These are phyloP conservation scores for Mycena latifolia DNA, from an alignment of 768 basidiomycete genomes.

Conservation along the genomic window DNA sequence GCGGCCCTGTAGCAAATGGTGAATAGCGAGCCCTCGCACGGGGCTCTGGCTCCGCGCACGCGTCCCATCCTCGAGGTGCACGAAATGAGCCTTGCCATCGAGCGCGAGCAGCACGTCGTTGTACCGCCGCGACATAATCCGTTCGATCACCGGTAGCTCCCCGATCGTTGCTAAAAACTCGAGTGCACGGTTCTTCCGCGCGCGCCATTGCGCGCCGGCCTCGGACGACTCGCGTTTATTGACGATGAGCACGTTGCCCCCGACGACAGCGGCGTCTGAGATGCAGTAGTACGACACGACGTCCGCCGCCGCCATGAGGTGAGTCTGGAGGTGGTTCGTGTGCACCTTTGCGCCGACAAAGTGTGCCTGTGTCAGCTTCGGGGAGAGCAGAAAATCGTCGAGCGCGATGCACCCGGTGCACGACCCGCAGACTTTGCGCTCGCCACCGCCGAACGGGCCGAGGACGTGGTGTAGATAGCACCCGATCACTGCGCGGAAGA, in stretches of 20 bases:
- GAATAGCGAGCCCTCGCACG: conserved; percentile 25
- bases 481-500: conserved; percentile 36
- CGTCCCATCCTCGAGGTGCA: conserved; percentile 30
- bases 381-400: conserved; percentile 32
- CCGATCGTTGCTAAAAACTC: conserved; percentile 31
- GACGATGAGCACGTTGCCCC: conserved; percentile 29
- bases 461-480: conserved; percentile 34
- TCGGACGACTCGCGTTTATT: conserved; percentile 21
- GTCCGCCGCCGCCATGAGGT: conserved; percentile 19
- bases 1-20: conserved; percentile 32
- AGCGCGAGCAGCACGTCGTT: conserved; percentile 33
- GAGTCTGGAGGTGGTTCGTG: conserved; percentile 31
- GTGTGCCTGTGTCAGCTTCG: conserved; percentile 33
- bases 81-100: conserved; percentile 31
- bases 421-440: conserved; percentile 19
- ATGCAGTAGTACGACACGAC: conserved; percentile 26
- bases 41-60: conserved; percentile 20
- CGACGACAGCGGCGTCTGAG: conserved; percentile 26
- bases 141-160: conserved; percentile 25
- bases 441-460: conserved; percentile 15
- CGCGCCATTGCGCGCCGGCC: conserved; percentile 17
- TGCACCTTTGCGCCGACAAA: conserved; percentile 29
- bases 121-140: conserved; percentile 33
- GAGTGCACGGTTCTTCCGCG: conserved; percentile 18
- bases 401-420: conserved; percentile 31